phyloP scores from a whole-genome alignment of 176 grass and related monocot species.

The Triticum urartu region DNA sequence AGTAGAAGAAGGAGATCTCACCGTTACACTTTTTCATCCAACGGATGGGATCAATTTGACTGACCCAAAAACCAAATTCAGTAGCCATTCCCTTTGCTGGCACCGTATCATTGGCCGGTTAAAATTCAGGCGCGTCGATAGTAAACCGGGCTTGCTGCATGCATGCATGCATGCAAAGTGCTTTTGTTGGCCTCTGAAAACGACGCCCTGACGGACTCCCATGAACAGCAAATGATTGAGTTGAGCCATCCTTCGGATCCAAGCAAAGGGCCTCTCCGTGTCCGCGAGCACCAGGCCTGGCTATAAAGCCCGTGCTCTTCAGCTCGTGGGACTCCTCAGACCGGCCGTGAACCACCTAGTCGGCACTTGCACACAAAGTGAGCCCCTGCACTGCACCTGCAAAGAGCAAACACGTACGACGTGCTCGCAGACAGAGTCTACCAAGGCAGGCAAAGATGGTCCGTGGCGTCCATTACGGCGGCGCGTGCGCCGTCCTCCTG shows the following conservation, averaged over 20 bases:
- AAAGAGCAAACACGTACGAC: neutral
- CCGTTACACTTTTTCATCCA: too few species aligned
- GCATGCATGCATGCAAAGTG: neutral
- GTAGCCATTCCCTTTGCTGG: neutral
- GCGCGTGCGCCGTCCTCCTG: conserved; percentile 18
- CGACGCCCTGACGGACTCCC: neutral
- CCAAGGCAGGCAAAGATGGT: neutral
- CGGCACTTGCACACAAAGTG: neutral
- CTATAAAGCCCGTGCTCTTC: neutral
- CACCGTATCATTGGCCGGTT: neutral
- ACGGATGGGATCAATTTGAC: too few species aligned
- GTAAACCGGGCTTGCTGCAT: neutral
- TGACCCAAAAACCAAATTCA: too few species aligned
- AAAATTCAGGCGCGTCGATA: neutral
- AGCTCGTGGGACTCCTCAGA: neutral
- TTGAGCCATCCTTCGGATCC: conserved; percentile 24
- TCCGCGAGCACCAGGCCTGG: neutral
- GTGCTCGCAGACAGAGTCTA: neutral
- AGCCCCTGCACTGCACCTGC: neutral
- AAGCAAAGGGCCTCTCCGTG: conserved; percentile 33
- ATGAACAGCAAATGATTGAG: neutral
- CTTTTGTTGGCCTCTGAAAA: conserved; percentile 17
- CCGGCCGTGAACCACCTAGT: neutral
- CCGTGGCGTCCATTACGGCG: neutral
- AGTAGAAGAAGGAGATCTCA: too few species aligned